phyloP scores from a whole-genome alignment of 441 rosid species.

The Eruca vesicaria region DNA sequence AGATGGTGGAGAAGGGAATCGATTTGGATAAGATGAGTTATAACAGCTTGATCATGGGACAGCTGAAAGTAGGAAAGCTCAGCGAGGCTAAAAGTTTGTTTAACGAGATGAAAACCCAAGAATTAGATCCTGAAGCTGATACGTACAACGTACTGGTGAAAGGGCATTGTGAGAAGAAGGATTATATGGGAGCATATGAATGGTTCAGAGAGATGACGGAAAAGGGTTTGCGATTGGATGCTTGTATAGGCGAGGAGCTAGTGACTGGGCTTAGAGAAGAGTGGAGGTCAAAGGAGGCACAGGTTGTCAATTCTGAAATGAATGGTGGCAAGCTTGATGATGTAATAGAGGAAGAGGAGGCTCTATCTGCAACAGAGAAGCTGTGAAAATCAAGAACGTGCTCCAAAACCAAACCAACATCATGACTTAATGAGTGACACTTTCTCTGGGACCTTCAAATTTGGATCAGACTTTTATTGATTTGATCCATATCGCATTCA shows the following conservation, averaged over 20 bases:
- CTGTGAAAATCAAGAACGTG: slow-evolving; percentile 2
- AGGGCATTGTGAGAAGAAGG: slow-evolving; percentile 53
- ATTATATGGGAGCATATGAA: slow-evolving; percentile 54
- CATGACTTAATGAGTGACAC: background rate
- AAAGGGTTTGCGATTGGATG: slow-evolving; percentile 44
- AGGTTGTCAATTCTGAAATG: slow-evolving; percentile 51
- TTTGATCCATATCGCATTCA: background rate
- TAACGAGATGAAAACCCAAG: slow-evolving; percentile 53
- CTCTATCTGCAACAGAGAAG: slow-evolving; percentile 23
- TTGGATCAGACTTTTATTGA: background rate
- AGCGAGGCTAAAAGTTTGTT: slow-evolving; percentile 45
- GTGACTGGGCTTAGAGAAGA: slow-evolving; percentile 54
- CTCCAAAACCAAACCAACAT: background rate
- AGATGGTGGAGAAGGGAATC: slow-evolving; percentile 55
- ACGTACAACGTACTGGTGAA: slow-evolving; percentile 64
- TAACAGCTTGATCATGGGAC: slow-evolving; percentile 62
- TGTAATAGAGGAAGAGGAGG: slow-evolving; percentile 8
- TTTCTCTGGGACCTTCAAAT: background rate
- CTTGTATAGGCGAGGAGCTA: slow-evolving; percentile 43
- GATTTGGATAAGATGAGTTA: slow-evolving; percentile 57
- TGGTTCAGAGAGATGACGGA: slow-evolving; percentile 77
- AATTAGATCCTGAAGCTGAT: slow-evolving; percentile 55
- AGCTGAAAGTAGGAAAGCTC: slow-evolving; percentile 45
- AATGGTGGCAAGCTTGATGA: slow-evolving; percentile 43
- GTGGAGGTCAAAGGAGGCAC: slow-evolving; percentile 54